phyloP scores from a whole-genome alignment of 2,329 filamentous ascomycete species.

The Stagonosporopsis rhizophila region DNA sequence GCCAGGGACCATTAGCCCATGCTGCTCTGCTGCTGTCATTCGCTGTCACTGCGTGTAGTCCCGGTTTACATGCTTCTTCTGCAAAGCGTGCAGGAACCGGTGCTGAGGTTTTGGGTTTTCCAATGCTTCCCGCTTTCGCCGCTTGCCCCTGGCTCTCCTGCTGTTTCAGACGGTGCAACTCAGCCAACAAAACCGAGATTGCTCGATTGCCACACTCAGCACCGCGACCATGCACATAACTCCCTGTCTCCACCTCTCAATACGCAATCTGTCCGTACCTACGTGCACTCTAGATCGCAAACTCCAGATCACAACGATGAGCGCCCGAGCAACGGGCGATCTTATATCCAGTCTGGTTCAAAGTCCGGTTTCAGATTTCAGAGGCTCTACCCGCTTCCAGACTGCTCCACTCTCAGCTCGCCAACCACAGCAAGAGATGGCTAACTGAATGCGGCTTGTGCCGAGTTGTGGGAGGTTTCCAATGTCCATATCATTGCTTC shows the following conservation, averaged over 20 bases:
- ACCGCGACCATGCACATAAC: constrained; percentile 5
- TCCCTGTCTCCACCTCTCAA: neutral
- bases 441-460: neutral
- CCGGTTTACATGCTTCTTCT: constrained; percentile 16
- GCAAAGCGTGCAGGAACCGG: constrained; percentile 15
- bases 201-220: constrained; percentile 3
- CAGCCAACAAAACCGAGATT: constrained; percentile 13
- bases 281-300: neutral
- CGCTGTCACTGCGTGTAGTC: constrained; percentile 9
- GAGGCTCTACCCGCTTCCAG: constrained; percentile 10
- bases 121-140: constrained; percentile 3
- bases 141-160: constrained; percentile 12
- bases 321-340: neutral
- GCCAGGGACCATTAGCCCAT: neutral
- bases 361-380: constrained; percentile 9
- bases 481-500: neutral
- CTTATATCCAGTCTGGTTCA: neutral
- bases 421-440: constrained; percentile 1
- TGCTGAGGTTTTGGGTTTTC: constrained; percentile 10
- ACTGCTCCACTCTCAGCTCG: constrained; percentile 9
- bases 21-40: constrained; percentile 7
- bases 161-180: constrained; percentile 11
- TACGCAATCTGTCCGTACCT: neutral
- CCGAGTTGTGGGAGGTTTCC: neutral
- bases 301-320: neutral